A percentile compares a stretch with the other conserved stretches of the same genome.
These are phyloP conservation scores for Calocybe cyanea DNA, from an alignment of 768 basidiomycete species.

Conservation along the genomic window DNA sequence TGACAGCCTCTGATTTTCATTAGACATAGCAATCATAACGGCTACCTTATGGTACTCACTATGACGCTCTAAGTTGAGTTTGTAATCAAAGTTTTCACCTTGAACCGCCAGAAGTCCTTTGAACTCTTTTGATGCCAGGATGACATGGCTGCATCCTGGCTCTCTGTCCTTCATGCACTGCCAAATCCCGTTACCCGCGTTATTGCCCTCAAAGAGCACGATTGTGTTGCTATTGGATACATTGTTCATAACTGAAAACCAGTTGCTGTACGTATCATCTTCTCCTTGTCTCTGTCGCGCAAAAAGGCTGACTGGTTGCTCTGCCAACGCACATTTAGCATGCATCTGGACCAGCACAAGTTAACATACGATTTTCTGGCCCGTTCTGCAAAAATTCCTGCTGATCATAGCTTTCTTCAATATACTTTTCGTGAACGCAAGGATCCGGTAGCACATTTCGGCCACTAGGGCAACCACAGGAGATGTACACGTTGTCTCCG, in stretches of 20 bases:
- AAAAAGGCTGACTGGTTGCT: background rate
- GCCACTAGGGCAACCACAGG: conserved; percentile 1
- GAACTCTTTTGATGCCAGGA: background rate
- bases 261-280: background rate
- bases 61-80: background rate
- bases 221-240: background rate
- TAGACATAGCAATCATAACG: background rate
- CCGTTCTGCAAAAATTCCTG: background rate
- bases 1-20: background rate
- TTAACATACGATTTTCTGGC: background rate
- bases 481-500: background rate
- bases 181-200: conserved; percentile 1
- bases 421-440: background rate
- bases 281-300: background rate
- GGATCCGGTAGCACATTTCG: background rate
- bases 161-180: conserved; percentile 1
- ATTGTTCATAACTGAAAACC: background rate
- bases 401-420: background rate
- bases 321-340: background rate
- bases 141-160: background rate
- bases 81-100: background rate
- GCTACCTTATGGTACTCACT: background rate
- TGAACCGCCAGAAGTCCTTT: background rate
- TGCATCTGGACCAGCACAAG: background rate
- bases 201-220: conserved; percentile 1